A percentile compares a stretch with the other conserved stretches of the same genome.
These are phyloP conservation scores for Luzula sylvatica DNA, from an alignment of 176 grass and related monocot genomes.

Conservation along the genomic window DNA sequence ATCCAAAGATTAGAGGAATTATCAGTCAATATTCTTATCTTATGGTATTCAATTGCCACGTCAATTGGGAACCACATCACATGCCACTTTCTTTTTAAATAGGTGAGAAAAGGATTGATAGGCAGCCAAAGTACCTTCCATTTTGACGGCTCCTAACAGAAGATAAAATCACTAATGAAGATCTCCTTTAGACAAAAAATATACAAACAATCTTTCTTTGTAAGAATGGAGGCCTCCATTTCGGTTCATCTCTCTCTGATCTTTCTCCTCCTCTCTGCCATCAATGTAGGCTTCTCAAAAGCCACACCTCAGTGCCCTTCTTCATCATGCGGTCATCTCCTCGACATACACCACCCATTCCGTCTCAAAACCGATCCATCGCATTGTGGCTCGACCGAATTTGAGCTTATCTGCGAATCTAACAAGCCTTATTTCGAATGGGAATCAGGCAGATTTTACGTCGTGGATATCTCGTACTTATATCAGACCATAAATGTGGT, in stretches of 20 bases:
- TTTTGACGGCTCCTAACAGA: neutral
- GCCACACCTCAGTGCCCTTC: neutral
- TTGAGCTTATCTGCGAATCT: slow-evolving; percentile 4
- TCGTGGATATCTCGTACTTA: slow-evolving; percentile 7
- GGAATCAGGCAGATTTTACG: slow-evolving; percentile 5
- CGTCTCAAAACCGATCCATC: slow-evolving; percentile 14
- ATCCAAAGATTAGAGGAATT: too few relatives aligned
- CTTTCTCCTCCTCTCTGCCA: neutral
- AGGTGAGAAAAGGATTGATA: too few relatives aligned
- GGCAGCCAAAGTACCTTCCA: too few relatives aligned
- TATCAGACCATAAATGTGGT: slow-evolving; percentile 2
- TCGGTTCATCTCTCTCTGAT: neutral
- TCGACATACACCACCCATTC: slow-evolving; percentile 3
- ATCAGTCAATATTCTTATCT: too few relatives aligned
- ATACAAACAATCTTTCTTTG: neutral
- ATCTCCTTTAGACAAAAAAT: neutral
- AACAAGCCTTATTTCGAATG: slow-evolving; percentile 10
- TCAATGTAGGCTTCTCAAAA: slow-evolving; percentile 9
- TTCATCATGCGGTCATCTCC: slow-evolving; percentile 25
- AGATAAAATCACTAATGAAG: neutral
- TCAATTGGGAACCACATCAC: too few relatives aligned
- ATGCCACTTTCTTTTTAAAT: too few relatives aligned
- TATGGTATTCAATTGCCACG: too few relatives aligned
- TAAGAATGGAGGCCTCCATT: neutral
- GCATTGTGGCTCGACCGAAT: slow-evolving; percentile 1